A percentile compares a stretch with the other conserved stretches of the same genome.
These are phyloP conservation scores for Ilyonectria destructans DNA, from an alignment of 2,329 filamentous ascomycete species.

Conservation along the genomic window DNA sequence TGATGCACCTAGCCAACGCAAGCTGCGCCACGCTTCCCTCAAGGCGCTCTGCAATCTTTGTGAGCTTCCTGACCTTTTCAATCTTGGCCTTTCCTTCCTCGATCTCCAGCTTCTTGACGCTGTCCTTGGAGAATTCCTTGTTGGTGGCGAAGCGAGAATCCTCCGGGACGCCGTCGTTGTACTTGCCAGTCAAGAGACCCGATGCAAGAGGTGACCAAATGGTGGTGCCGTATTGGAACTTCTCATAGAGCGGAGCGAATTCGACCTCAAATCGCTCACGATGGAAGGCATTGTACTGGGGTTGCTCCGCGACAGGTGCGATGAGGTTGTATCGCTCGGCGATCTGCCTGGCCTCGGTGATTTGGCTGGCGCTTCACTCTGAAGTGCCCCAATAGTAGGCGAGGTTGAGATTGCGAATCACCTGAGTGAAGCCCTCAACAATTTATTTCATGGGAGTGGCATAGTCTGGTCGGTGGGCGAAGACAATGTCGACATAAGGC, in stretches of 20 bases:
- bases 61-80: constrained; percentile 47
- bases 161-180: constrained; percentile 72
- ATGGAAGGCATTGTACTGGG: constrained; percentile 76
- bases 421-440: constrained; percentile 48
- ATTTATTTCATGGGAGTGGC: constrained; percentile 49
- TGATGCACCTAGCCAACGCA: constrained; percentile 46
- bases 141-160: constrained; percentile 68
- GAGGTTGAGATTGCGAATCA: constrained; percentile 48
- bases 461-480: constrained; percentile 46
- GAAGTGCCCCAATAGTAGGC: constrained; percentile 69
- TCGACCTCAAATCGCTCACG: constrained; percentile 76
- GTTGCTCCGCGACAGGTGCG: constrained; percentile 77
- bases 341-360: constrained; percentile 69
- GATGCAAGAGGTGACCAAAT: constrained; percentile 71
- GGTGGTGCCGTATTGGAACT: constrained; percentile 73
- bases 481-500: constrained; percentile 49
- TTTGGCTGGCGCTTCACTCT: constrained; percentile 79
- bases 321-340: constrained; percentile 75
- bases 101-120: constrained; percentile 30
- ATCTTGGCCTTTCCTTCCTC: constrained; percentile 48
- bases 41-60: constrained; percentile 45
- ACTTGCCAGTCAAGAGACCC: constrained; percentile 77
- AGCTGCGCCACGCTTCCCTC: constrained; percentile 46
- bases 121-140: constrained; percentile 43
- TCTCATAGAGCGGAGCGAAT: constrained; percentile 72